Evolutionary conservation across 805 yeast genomes (phyloP), one percentile per base, ranked within the genome.

Genomic region (Pichia manshurica): DNA sequence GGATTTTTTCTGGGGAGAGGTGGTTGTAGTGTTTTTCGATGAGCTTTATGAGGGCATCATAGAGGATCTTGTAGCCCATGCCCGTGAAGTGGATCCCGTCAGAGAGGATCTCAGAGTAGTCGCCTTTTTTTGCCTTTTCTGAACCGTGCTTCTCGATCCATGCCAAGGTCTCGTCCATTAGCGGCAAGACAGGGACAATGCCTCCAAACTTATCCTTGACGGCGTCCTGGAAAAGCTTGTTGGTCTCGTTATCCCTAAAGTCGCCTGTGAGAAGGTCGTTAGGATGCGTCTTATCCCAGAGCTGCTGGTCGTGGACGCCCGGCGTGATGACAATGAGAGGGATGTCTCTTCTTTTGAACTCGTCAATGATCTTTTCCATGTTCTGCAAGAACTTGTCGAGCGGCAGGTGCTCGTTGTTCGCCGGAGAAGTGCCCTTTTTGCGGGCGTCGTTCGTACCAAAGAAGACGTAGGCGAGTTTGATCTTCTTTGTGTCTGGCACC

Each of bases 391-490:
- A 87, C 48, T 73, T 66, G 0, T 63, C 73, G 3, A 82, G 17
- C 1, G 78, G 75, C 10, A 87, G 87, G 42, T 55, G 61, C 44
- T 59, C 65, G 2, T 44, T 49, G 36, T 56, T 56, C 53, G 75
- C 79, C 4, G 60, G 57, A 4, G 73, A 74, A 1, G 60, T 68
- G 8, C 63, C 64, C 10, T 41, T 44, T 2, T 22, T 12, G 8
- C 66, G 53, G 3, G 76, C 72, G 62, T 89, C 97, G 59, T 89
- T 89, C 13, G 96, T 77, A 4, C 96, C 96, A 56, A 87, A 79
- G 60, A 84, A 88, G 2, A 88, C 66, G 10, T 81, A 77, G 49
- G 79, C 69, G 10, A 65, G 39, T 37, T 56, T 57, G 44, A 78
- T 66, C 49, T 64, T 60, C 34, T 64, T 60, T 4, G 51, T 54